Percentiles rank a stretch among this genome's conserved stretches.
Evolutionary conservation across 148 eudicot genomes (phyloP).

Genomic region (Heliamphora exappendiculata): DNA sequence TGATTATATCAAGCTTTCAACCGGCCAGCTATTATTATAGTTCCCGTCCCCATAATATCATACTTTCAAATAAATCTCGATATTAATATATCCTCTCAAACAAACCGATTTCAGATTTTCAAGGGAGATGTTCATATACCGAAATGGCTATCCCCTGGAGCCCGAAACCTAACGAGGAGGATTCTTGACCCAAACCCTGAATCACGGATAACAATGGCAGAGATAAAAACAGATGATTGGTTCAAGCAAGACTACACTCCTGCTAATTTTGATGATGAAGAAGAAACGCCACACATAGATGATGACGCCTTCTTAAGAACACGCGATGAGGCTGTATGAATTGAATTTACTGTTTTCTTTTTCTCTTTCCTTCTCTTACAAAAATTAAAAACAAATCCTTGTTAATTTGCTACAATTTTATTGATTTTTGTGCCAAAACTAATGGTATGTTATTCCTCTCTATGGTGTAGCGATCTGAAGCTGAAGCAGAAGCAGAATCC

Average conservation of each 20-base stretch:
- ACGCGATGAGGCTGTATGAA: constrained; percentile 46
- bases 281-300: constrained; percentile 38
- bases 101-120: constrained; percentile 12
- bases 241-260: constrained; percentile 64
- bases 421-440: background rate
- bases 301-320: constrained; percentile 51
- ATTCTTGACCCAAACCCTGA: constrained; percentile 86
- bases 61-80: no score
- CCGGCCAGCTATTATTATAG: no score
- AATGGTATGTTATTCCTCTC: background rate
- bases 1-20: no score
- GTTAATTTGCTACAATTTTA: background rate
- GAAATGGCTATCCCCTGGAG: constrained; percentile 80
- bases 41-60: no score
- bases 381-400: no score
- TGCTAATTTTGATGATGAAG: constrained; percentile 42
- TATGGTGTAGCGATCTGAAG: constrained; percentile 37
- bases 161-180: constrained; percentile 56
- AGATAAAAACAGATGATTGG: constrained; percentile 74
- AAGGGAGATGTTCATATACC: constrained; percentile 87
- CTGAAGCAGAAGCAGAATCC: constrained; percentile 41
- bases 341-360: background rate
- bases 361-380: no score
- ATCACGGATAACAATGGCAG: constrained; percentile 55
- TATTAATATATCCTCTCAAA: background rate